phyloP scores from a whole-genome alignment of 2,329 filamentous ascomycete species.

The Fusarium buharicum region DNA sequence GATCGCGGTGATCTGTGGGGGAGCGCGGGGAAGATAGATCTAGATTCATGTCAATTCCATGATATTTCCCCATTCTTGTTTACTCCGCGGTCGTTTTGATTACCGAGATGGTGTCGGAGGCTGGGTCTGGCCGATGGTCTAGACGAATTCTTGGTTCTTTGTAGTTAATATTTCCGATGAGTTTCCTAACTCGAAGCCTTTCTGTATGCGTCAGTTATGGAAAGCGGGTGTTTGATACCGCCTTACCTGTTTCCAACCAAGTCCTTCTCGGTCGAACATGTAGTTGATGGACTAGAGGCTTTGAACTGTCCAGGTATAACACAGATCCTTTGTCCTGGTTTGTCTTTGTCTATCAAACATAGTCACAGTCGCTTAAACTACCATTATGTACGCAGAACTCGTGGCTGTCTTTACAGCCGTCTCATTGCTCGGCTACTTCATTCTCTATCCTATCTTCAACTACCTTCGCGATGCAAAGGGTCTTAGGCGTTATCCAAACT shows the following conservation, averaged over 20 bases:
- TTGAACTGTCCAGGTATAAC: slow-evolving; percentile 21
- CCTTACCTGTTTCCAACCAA: no score
- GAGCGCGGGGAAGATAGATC: slow-evolving; percentile 23
- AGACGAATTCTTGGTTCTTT: neutral
- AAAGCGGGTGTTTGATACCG: no score
- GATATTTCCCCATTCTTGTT: slow-evolving; percentile 2
- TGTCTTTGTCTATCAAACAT: neutral
- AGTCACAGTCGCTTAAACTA: neutral
- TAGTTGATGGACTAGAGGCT: no score
- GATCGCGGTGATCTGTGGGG: slow-evolving; percentile 34
- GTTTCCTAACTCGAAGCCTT: slow-evolving; percentile 15
- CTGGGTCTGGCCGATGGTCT: neutral
- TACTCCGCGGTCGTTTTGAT: neutral
- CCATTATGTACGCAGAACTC: slow-evolving; percentile 38
- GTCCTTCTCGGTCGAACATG: no score
- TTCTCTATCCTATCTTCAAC: slow-evolving; percentile 27
- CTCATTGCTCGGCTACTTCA: slow-evolving; percentile 26
- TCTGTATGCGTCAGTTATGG: slow-evolving; percentile 6
- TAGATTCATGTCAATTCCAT: slow-evolving; percentile 1
- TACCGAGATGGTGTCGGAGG: neutral
- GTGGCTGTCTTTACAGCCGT: slow-evolving; percentile 16
- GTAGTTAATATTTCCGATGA: neutral
- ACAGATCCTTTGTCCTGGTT: neutral
- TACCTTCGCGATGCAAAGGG: slow-evolving; percentile 53
- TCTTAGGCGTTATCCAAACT: slow-evolving; percentile 37